Base-by-base conservation (phyloP, 2,329 filamentous ascomycete genomes). In the Aspergillus sp. region DNA sequence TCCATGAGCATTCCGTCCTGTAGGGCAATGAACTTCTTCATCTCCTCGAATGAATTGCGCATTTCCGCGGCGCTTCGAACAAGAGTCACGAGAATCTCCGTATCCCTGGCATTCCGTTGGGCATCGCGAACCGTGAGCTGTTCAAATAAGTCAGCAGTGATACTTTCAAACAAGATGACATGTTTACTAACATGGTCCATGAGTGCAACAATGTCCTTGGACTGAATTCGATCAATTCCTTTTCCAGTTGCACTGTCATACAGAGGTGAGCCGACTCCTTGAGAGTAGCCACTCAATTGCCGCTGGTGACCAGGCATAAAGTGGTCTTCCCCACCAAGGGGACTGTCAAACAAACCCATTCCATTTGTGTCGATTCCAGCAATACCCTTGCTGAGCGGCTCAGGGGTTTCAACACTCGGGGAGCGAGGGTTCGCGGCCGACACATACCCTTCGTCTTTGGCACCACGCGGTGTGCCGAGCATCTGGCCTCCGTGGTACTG, bases 21-120 rank as follows among this genome's bases (percentile, higher is more conserved):
- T 66, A 96, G 90, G 53, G 90, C 89, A 62, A 99, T 90, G 71
- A 96, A 89, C 65, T 89, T 90, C 81, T 95, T 97, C 84, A 99
- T 90, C 69, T 96, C 93, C 66, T 96, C 91, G 72, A 98, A 96
- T 0, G 92, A 96, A 68, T 91, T 96, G 65, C 94, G 91, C 93
- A 98, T 98, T 77, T 99, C 95, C 11, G 95, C 89, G 3, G 95
- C 94, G 57, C 92, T 93, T 61, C 94, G 89, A 62, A 99, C 95
- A 32, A 99, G 86, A 0, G 95, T 94, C 50, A 97, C 91, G 17
- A 99, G 82, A 58, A 99, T 97, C 77, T 99, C 95, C 0, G 95
- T 98, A 70, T 99, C 95, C 48, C 95, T 87, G 49, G 95, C 95
- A 77, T 95, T 98, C 61, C 95, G 89, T 78, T 98, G 94, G 42